phyloP scores from a whole-genome alignment of 2,329 filamentous ascomycete genomes.

The Diaporthe amygdali region DNA sequence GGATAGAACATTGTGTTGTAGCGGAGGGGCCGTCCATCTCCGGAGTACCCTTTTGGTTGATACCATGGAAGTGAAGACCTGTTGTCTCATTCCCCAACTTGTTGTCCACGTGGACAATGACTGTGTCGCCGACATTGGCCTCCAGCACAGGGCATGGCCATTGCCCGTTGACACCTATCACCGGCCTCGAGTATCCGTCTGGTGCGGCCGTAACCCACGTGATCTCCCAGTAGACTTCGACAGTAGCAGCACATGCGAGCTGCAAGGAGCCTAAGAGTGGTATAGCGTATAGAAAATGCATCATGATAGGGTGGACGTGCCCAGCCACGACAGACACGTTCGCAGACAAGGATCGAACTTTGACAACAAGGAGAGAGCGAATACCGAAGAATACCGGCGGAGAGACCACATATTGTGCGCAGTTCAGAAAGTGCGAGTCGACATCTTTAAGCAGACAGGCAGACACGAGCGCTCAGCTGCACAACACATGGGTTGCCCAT shows the following conservation, averaged over 20 bases:
- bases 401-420: background rate
- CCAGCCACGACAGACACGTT: background rate
- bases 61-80: constrained; percentile 63
- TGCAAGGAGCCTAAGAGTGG: constrained; percentile 29
- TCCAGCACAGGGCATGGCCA: constrained; percentile 66
- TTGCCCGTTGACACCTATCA: constrained; percentile 62
- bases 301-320: background rate
- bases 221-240: constrained; percentile 44
- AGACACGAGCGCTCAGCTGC: constrained; percentile 14
- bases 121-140: constrained; percentile 54
- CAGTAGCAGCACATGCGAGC: constrained; percentile 34
- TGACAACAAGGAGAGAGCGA: background rate
- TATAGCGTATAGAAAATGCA: background rate
- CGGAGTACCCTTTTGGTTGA: constrained; percentile 57
- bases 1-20: constrained; percentile 60
- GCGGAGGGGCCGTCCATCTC: constrained; percentile 64
- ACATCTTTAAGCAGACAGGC: constrained; percentile 19
- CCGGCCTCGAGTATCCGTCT: constrained; percentile 41
- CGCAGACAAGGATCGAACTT: background rate
- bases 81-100: constrained; percentile 57
- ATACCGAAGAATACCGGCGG: background rate
- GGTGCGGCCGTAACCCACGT: constrained; percentile 46
- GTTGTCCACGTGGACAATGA: constrained; percentile 56
- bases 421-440: background rate
- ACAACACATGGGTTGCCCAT: constrained; percentile 6